phyloP scores from a whole-genome alignment of 2,329 filamentous ascomycete species.

The Microdochium trichocladiopsis region DNA sequence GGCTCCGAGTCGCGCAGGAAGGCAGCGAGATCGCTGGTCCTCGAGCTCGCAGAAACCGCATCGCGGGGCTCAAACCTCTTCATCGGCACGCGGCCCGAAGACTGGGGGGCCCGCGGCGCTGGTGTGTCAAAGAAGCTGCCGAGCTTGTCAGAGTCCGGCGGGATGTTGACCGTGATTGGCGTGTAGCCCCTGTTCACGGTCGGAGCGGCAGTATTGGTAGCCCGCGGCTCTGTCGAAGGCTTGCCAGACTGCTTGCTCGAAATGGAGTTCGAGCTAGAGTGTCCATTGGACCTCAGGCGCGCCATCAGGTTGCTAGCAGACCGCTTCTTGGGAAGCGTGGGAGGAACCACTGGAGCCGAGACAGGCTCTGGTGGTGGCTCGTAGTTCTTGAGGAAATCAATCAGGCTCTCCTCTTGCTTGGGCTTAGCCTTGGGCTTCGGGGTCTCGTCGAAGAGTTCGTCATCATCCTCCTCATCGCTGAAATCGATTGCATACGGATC shows the following conservation, averaged over 20 bases:
- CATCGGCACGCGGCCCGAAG: conserved; percentile 38
- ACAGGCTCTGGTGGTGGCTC: conserved; percentile 53
- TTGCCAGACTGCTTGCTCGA: conserved; percentile 10
- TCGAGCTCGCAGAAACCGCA: conserved; percentile 30
- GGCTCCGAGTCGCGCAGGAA: conserved; percentile 67
- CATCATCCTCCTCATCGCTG: conserved; percentile 61
- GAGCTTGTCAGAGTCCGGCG: conserved; percentile 35
- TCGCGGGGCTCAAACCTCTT: conserved; percentile 54
- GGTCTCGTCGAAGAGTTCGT: conserved; percentile 35
- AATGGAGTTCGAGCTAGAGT: conserved; percentile 18
- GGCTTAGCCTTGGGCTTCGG: conserved; percentile 32
- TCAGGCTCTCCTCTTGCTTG: conserved; percentile 58
- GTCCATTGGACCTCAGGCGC: conserved; percentile 37
- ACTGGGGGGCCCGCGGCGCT: conserved; percentile 7
- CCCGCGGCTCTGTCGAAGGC: background rate
- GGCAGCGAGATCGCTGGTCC: conserved; percentile 62
- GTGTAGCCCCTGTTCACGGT: conserved; percentile 34
- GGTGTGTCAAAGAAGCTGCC: conserved; percentile 16
- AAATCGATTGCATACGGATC: conserved; percentile 93
- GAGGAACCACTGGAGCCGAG: conserved; percentile 24
- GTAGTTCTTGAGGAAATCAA: conserved; percentile 66
- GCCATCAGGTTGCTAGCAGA: conserved; percentile 56
- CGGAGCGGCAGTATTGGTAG: conserved; percentile 19
- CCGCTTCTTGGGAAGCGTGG: conserved; percentile 52
- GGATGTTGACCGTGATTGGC: conserved; percentile 45